Evolutionary conservation across 805 yeast species (phyloP).

Genomic region (Scheffersomyces ergatensis): DNA sequence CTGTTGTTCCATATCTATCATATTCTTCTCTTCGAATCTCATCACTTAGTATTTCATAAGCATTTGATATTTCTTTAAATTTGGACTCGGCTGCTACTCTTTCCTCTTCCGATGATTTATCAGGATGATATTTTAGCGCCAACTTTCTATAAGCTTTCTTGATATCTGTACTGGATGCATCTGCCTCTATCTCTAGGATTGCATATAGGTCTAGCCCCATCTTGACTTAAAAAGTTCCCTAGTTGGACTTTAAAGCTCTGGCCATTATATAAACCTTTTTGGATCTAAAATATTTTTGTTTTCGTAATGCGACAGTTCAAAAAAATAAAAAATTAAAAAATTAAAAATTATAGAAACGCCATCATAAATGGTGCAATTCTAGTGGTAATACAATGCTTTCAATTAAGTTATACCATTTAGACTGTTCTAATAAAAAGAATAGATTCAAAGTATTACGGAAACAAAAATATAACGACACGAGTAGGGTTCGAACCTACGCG

Average conservation of each 20-base stretch:
- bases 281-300: too few species aligned
- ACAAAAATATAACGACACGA: conserved; percentile 55
- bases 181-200: conserved; percentile 62
- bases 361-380: too few species aligned
- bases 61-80: conserved; percentile 82
- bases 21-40: conserved; percentile 58
- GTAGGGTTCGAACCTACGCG: conserved; percentile 83
- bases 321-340: not conserved
- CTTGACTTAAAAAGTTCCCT: too few species aligned
- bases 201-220: conserved; percentile 49
- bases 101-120: conserved; percentile 69
- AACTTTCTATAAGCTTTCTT: conserved; percentile 80
- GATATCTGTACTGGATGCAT: conserved; percentile 71
- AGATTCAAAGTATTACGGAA: too few species aligned
- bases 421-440: too few species aligned
- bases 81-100: conserved; percentile 69
- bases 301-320: too few species aligned
- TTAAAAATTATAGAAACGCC: not conserved
- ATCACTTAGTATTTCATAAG: conserved; percentile 80
- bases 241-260: too few species aligned
- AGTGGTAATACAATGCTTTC: too few species aligned
- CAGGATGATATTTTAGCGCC: conserved; percentile 86
- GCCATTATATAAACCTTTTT: too few species aligned
- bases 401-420: too few species aligned
- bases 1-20: conserved; percentile 49